Evolutionary conservation across 768 basidiomycete species (phyloP).

Genomic region (Kondoa malvinella): DNA sequence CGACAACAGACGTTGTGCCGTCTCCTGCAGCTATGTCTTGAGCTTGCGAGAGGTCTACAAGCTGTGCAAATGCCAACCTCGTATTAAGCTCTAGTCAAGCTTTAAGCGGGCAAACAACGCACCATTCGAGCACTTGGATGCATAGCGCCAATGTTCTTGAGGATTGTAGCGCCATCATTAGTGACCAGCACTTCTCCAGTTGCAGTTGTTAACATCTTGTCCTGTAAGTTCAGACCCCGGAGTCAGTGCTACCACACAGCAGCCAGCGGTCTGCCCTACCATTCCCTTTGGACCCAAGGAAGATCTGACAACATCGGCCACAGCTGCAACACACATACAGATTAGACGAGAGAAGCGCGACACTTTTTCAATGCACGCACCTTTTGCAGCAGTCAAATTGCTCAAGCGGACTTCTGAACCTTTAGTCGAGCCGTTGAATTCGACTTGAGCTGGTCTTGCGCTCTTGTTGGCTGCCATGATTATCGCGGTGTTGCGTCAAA

Average conservation of each 20-base stretch:
- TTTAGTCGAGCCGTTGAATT: not conserved
- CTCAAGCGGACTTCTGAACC: conserved; percentile 2
- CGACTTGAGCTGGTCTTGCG: too few relatives aligned
- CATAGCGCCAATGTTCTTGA: conserved; percentile 83
- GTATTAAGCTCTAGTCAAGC: not conserved
- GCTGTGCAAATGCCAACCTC: conserved; percentile 37
- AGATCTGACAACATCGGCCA: conserved; percentile 91
- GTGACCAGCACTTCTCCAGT: conserved; percentile 96
- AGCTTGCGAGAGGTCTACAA: conserved; percentile 91
- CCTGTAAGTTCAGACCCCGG: conserved; percentile 5
- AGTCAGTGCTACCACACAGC: conserved; percentile 8
- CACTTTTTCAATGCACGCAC: conserved; percentile 33
- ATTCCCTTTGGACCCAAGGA: conserved; percentile 93
- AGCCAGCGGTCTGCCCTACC: conserved; percentile 34
- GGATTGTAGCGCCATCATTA: conserved; percentile 95
- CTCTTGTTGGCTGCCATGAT: too few relatives aligned
- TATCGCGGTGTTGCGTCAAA: too few relatives aligned
- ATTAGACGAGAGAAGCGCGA: not conserved
- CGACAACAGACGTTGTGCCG: conserved; percentile 93
- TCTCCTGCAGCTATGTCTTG: conserved; percentile 98
- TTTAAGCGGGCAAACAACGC: conserved; percentile 24
- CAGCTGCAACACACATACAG: conserved; percentile 42
- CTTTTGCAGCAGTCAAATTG: conserved; percentile 31
- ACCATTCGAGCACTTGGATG: conserved; percentile 99
- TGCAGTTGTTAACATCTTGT: conserved; percentile 69